Conservation (phyloP, 345 rosid genomes). For the Rhodomyrtus tomentosa region DNA sequence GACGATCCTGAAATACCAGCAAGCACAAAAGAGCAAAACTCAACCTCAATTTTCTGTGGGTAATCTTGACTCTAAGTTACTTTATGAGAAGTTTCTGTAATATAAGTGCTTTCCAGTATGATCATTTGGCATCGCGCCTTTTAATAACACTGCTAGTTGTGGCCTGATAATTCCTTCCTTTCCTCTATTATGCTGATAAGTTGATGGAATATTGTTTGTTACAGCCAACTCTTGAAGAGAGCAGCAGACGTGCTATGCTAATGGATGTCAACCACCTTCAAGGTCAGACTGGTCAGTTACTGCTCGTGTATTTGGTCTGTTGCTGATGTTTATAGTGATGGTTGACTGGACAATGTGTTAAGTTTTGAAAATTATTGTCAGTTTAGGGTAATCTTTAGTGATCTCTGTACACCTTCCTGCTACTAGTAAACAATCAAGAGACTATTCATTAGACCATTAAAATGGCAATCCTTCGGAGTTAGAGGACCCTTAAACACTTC, state of each 20-base stretch:
- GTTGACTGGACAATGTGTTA: background rate
- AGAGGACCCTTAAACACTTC: background rate
- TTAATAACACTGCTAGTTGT: background rate
- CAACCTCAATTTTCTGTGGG: slow-evolving; percentile 48
- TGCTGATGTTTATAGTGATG: background rate
- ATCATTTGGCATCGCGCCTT: background rate
- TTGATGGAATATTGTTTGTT: background rate
- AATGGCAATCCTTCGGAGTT: background rate
- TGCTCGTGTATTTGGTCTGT: background rate
- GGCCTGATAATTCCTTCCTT: background rate
- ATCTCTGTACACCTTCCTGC: background rate
- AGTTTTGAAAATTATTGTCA: background rate
- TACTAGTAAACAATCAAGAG: background rate
- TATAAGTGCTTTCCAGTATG: background rate
- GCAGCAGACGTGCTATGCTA: slow-evolving; percentile 40
- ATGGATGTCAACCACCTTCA: slow-evolving; percentile 32
- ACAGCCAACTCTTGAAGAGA: slow-evolving; percentile 60
- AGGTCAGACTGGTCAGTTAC: slow-evolving; percentile 63
- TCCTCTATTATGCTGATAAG: background rate
- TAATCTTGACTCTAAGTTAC: background rate
- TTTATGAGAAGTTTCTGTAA: background rate
- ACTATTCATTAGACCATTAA: background rate
- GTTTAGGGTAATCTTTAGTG: background rate
- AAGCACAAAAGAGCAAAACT: slow-evolving; percentile 49
- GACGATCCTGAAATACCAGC: slow-evolving; percentile 49